Evolutionary conservation across 1,284 basidiomycete species (phyloP), one percentile per base, ranked within the genome.

Genomic region (Singerocomus inundabilis): DNA sequence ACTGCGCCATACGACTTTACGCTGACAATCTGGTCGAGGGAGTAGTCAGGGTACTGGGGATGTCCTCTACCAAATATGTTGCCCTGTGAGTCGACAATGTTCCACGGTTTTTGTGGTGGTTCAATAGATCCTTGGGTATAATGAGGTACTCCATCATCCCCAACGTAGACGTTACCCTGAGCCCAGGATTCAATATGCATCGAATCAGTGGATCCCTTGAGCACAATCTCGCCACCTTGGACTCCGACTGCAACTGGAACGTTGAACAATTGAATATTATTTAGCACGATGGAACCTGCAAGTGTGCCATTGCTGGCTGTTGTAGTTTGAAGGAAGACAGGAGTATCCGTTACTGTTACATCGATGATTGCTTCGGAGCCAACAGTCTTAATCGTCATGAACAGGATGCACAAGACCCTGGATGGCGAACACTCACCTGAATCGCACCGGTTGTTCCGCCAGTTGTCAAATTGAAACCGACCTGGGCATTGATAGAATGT

Each of bases 1-100:
- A 70, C 77, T 12, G 88, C 89, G 13, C 88, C 89, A 38, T 81
- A 64, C 34, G 77, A 74, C 61, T 79, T 84, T 32, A 88, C 84
- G 57, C 82, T 88, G 50, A 88, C 76, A 61, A 92, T 79, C 61
- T 88, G 82, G 57, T 72, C 73, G 12, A 77, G 68, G 12, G 77
- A 72, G 58, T 83, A 87, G 45, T 73, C 67, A n/a, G 69, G 75
- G 59, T 91, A 91, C 58, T 86, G 85, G 5, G 89, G 89, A 51
- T 85, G 84, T 5, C 71, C 72, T 56, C 72, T 81, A 28, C 82
- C 79, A 54, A 90, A 82, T 45, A 91, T 82, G 40, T 72, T 74
- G 12, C 85, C 79, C 29, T 73, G 56, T 45, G 71, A 59, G 55
- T 85, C 82, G 29, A 88, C 64, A 25, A 92, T 67, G 36, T 65